Evolutionary conservation across 108 stramenopile species (phyloP).

Genomic region (Epithemia pelagica): DNA sequence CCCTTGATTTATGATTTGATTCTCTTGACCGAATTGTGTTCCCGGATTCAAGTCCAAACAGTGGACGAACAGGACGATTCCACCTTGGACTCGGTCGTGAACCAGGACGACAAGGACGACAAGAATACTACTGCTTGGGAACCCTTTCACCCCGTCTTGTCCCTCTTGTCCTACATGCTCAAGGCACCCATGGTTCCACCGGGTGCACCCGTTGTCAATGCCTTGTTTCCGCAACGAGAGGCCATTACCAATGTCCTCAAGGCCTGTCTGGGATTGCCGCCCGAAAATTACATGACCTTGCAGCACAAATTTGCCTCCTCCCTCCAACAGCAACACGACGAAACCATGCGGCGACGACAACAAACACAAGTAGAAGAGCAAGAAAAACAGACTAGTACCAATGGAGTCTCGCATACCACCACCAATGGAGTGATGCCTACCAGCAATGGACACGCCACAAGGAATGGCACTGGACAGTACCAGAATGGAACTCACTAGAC

Average conservation of each 20-base stretch:
- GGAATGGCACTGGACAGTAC: too few species aligned
- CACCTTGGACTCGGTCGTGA: too few species aligned
- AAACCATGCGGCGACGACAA: too few species aligned
- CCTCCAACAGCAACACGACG: slow-evolving; percentile 37
- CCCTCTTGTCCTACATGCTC: slow-evolving; percentile 95
- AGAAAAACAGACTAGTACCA: not conserved
- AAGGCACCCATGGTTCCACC: slow-evolving; percentile 96
- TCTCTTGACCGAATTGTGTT: slow-evolving; percentile 88
- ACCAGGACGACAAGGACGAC: not conserved
- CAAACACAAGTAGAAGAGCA: slow-evolving; percentile 12
- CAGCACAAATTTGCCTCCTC: slow-evolving; percentile 86
- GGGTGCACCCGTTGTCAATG: slow-evolving; percentile 97
- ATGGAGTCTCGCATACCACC: not conserved
- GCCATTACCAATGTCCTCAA: slow-evolving; percentile 93
- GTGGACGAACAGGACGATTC: slow-evolving; percentile 35
- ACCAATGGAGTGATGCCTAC: not conserved
- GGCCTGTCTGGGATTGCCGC: slow-evolving; percentile 89
- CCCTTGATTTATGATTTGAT: slow-evolving; percentile 97
- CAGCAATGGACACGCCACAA: too few species aligned
- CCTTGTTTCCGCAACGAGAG: slow-evolving; percentile 93
- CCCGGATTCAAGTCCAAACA: slow-evolving; percentile 81
- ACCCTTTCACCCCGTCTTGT: slow-evolving; percentile 90
- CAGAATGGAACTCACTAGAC: not conserved
- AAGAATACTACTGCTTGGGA: slow-evolving; percentile 48
- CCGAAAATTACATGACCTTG: slow-evolving; percentile 94